These are phyloP conservation scores for Alloteropsis angusta DNA, from an alignment of 202 grass and related monocot genomes.

Conservation along the genomic window DNA sequence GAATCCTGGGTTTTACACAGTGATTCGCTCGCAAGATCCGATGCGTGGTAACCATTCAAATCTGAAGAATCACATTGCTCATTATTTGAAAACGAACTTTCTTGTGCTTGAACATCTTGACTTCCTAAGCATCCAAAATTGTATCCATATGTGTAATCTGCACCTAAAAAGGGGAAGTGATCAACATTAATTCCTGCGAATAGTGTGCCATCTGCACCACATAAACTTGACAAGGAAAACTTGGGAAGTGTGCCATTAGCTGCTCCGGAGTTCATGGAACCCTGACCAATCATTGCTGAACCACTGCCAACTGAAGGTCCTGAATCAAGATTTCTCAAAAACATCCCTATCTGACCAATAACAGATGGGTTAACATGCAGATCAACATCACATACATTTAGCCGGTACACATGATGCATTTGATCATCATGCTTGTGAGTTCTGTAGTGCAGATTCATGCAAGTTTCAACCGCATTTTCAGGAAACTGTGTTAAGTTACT, in stretches of 20 bases:
- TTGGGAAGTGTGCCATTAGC: conserved; percentile 29
- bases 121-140: conserved; percentile 33
- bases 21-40: conserved; percentile 21
- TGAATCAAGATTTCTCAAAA: conserved; percentile 50
- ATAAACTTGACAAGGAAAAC: conserved; percentile 57
- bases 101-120: conserved; percentile 32
- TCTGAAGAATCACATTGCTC: conserved; percentile 17
- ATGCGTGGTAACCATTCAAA: conserved; percentile 17
- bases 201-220: conserved; percentile 21
- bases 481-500: conserved; percentile 28
- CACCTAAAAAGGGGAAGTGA: conserved; percentile 64
- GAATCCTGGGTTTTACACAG: conserved; percentile 1
- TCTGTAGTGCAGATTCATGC: conserved; percentile 69
- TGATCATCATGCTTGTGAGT: conserved; percentile 31
- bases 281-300: conserved; percentile 26
- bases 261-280: conserved; percentile 12
- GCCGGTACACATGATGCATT: conserved; percentile 41
- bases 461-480: conserved; percentile 35
- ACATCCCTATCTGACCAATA: conserved; percentile 44
- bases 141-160: conserved; percentile 23
- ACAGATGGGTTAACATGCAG: conserved; percentile 72
- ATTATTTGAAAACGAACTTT: conserved; percentile 26
- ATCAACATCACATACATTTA: conserved; percentile 58
- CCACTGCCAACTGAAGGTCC: conserved; percentile 27
- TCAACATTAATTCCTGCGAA: conserved; percentile 45